Conservation (phyloP, 768 basidiomycete genomes). For the Hirschioporus abietinus region DNA sequence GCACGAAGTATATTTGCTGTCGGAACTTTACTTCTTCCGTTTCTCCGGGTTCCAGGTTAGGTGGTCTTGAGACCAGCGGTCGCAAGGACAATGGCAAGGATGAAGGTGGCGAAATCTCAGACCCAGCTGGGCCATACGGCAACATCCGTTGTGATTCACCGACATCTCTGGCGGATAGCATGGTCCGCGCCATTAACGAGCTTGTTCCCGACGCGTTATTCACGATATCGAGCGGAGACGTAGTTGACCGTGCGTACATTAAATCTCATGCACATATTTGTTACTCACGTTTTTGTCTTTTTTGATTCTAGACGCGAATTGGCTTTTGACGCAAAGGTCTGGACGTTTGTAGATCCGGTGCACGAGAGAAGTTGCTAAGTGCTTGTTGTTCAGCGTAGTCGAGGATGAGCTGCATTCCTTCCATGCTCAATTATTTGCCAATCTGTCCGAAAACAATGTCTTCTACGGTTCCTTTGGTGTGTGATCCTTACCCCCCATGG, state of each 20-base stretch:
- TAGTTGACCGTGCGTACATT: slow-evolving; percentile 44
- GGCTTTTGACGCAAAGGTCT: slow-evolving; percentile 42
- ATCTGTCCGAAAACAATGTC: neutral
- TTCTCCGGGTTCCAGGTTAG: slow-evolving; percentile 19
- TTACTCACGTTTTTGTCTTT: neutral
- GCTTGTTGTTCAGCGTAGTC: neutral
- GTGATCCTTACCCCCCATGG: neutral
- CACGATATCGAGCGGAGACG: slow-evolving; percentile 61
- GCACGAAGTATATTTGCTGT: slow-evolving; percentile 62
- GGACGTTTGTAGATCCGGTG: slow-evolving; percentile 10
- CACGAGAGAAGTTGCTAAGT: neutral
- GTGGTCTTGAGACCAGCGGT: neutral
- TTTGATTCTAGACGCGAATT: slow-evolving; percentile 37
- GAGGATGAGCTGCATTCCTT: neutral
- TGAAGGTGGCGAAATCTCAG: slow-evolving; percentile 5
- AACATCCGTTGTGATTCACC: slow-evolving; percentile 51
- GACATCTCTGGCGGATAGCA: slow-evolving; percentile 39
- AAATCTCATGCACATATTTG: neutral
- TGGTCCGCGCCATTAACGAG: slow-evolving; percentile 39
- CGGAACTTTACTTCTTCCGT: slow-evolving; percentile 38
- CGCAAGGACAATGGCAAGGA: neutral
- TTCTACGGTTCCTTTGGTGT: neutral
- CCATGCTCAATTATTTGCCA: neutral
- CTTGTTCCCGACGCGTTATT: slow-evolving; percentile 29
- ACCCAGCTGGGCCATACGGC: slow-evolving; percentile 46